Evolutionary conservation across 2,329 filamentous ascomycete species (phyloP), one percentile per base, ranked within the genome.

Genomic region (Cephalotrichum gorgonifer): DNA sequence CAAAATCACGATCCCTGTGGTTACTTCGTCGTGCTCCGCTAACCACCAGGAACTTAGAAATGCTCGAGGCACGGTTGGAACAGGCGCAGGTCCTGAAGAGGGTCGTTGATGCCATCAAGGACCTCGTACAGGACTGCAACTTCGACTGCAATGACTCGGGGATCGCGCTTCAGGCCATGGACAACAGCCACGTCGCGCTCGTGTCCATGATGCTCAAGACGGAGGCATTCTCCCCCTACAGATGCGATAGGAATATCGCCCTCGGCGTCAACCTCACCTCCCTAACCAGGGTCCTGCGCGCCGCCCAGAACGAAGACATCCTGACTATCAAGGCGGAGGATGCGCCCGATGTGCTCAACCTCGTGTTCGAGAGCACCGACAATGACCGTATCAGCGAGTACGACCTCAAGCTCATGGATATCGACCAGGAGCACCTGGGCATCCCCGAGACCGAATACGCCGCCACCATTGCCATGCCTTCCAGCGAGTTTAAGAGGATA

Each of bases 81-180:
- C 90, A 97, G 78, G 91, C 94, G 54, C 78, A 81, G 63, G 78
- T 95, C 67, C 80, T 98, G 66, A 98, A 98, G 78, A 95, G 93
- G 86, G 88, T 97, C 55, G 90, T 98, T 62, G 94, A 98, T 67
- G 88, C 94, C 60, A 96, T 98, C 83, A 97, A 96, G 73, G 93
- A 98, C 63, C 83, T 98, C 47, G 93, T 98, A 48, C 93, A 97
- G 71, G 93, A 98, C 74, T 98, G 93, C 83, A 98, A 98, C 74
- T 98, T 98, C 74, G 93, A 98, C 78, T 98, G 94, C 85, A 98
- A 97, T 85, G 94, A 98, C 78, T 91, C 88, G 49, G 93, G 93
- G 54, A 93, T 98, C 63, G 90, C 91, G 47, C 86, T 98, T 50
- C 93, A 98, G 72, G 93, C 93, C 63, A 98, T 98, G 94, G 93